Conservation (phyloP, 345 rosid genomes). For the Corchorus capsularis region DNA sequence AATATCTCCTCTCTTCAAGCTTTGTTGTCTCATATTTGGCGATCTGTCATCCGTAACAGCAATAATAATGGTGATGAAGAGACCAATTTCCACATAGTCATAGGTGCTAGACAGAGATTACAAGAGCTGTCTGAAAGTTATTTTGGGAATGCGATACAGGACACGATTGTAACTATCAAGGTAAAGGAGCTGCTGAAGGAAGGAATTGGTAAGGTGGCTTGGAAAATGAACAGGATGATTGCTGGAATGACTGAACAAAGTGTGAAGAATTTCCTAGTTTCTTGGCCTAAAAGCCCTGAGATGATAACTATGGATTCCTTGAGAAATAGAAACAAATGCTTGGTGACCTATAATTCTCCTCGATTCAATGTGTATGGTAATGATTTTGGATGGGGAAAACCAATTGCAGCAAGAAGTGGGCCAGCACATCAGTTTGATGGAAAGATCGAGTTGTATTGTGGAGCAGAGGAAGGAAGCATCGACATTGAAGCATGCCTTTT, state of each 20-base stretch:
- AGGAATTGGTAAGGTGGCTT: slow-evolving; percentile 31
- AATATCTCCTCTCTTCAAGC: slow-evolving; percentile 42
- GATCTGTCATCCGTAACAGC: slow-evolving; percentile 17
- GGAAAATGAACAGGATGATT: slow-evolving; percentile 23
- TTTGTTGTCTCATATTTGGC: slow-evolving; percentile 39
- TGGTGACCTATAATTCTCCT: slow-evolving; percentile 27
- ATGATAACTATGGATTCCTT: not conserved
- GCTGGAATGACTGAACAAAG: slow-evolving; percentile 8
- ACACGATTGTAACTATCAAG: not conserved
- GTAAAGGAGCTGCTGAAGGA: slow-evolving; percentile 13
- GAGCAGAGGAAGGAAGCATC: not conserved
- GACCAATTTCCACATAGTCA: not conserved
- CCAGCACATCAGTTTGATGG: slow-evolving; percentile 25
- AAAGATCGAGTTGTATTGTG: slow-evolving; percentile 20
- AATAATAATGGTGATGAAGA: slow-evolving; percentile 18
- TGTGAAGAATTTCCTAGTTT: not conserved
- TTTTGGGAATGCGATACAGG: slow-evolving; percentile 32
- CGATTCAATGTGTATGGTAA: slow-evolving; percentile 38
- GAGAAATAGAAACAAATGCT: not conserved
- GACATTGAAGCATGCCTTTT: slow-evolving; percentile 22
- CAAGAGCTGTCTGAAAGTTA: slow-evolving; percentile 29
- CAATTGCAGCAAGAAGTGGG: not conserved
- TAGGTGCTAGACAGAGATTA: slow-evolving; percentile 32
- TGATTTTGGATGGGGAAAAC: slow-evolving; percentile 43
- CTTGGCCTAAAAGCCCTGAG: slow-evolving; percentile 19